A percentile compares a stretch with the other conserved stretches of the same genome.
Conservation (phyloP, 345 rosid genomes). For the Murraya paniculata region DNA sequence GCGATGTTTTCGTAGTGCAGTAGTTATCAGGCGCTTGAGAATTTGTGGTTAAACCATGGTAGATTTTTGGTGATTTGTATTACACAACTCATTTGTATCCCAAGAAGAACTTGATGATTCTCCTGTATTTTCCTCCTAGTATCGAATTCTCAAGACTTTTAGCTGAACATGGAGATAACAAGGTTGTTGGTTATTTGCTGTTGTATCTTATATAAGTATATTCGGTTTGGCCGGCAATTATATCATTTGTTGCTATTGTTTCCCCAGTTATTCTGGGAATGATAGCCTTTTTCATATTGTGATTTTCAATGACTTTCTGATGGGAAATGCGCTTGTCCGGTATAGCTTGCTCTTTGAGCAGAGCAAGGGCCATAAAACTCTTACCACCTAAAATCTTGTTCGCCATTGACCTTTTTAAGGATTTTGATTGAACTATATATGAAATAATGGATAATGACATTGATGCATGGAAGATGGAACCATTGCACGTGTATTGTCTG, state of each 20-base stretch:
- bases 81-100: too few species aligned
- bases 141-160: background rate
- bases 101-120: slow-evolving; percentile 3
- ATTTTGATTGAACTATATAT: background rate
- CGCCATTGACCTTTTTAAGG: background rate
- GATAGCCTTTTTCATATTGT: background rate
- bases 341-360: background rate
- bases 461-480: background rate
- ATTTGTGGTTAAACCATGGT: slow-evolving; percentile 3
- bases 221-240: too few species aligned
- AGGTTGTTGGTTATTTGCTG: background rate
- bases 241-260: background rate
- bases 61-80: too few species aligned
- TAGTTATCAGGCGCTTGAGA: background rate
- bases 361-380: background rate
- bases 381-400: background rate
- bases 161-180: slow-evolving; percentile 2
- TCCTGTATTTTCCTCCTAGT: background rate
- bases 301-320: too few species aligned
- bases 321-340: background rate
- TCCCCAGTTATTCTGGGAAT: background rate
- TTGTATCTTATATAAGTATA: too few species aligned
- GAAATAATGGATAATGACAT: background rate
- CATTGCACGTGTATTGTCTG: background rate
- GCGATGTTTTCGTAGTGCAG: background rate